Conservation (phyloP, 257 asterid genomes). For the Solanum clarkiae region DNA sequence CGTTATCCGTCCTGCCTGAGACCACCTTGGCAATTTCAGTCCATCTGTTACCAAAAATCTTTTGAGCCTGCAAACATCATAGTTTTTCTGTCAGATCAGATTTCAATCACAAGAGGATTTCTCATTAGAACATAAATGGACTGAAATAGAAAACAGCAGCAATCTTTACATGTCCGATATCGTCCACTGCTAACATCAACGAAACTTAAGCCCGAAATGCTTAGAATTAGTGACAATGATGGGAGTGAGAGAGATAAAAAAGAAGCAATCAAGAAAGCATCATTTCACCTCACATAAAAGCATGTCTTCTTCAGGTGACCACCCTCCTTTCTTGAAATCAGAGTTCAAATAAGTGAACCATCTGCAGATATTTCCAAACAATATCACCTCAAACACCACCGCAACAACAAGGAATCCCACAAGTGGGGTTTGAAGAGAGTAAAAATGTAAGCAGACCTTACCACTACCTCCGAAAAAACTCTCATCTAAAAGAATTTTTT, state of each 20-base stretch:
- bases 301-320: conserved; percentile 99
- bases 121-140: not conserved
- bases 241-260: not conserved
- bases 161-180: not conserved
- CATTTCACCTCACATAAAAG: conserved; percentile 80
- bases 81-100: not conserved
- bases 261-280: conserved; percentile 2
- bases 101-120: not conserved
- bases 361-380: conserved; percentile 24
- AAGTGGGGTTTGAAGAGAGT: too few species aligned
- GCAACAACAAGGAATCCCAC: too few species aligned
- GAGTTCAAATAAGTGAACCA: conserved; percentile 98
- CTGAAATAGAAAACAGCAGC: not conserved
- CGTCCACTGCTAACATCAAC: not conserved
- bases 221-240: not conserved
- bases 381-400: not conserved
- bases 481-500: too few species aligned
- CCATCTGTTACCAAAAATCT: conserved; percentile 93
- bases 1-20: conserved; percentile 99
- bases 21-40: conserved; percentile 99
- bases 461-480: too few species aligned
- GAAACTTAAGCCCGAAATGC: not conserved
- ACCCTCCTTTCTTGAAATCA: conserved; percentile 99
- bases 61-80: conserved; percentile 71
- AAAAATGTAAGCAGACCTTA: too few species aligned